A percentile compares a stretch with the other conserved stretches of the same genome.
These are phyloP conservation scores for Penicillium desertorum DNA, from an alignment of 495 filamentous ascomycete species.

Conservation along the genomic window DNA sequence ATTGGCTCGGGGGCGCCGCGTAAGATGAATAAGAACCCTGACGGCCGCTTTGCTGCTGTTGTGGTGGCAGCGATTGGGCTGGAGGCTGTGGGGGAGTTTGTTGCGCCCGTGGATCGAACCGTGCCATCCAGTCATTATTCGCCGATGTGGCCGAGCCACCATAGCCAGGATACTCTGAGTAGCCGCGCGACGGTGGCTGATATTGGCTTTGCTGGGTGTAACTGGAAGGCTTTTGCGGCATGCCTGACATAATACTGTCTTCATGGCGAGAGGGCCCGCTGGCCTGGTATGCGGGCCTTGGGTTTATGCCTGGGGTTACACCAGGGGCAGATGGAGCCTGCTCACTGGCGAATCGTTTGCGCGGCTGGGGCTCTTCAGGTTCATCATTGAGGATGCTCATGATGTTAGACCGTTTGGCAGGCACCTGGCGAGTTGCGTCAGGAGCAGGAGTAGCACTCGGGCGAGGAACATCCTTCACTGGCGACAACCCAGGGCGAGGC, in stretches of 20 bases:
- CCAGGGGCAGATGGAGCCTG: slow-evolving; percentile 26
- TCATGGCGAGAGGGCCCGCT: slow-evolving; percentile 28
- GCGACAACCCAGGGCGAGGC: slow-evolving; percentile 38
- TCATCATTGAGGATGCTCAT: slow-evolving; percentile 61
- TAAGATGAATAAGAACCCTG: slow-evolving; percentile 37
- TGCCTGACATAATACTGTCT: slow-evolving; percentile 19
- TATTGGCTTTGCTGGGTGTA: slow-evolving; percentile 36
- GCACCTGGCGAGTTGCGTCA: slow-evolving; percentile 45
- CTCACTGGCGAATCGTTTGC: slow-evolving; percentile 50
- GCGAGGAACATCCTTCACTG: slow-evolving; percentile 42
- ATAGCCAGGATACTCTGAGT: slow-evolving; percentile 40
- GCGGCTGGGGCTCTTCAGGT: slow-evolving; percentile 53
- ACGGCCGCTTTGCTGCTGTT: slow-evolving; percentile 27
- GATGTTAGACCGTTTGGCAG: slow-evolving; percentile 59
- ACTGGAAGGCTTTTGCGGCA: slow-evolving; percentile 23
- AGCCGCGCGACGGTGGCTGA: slow-evolving; percentile 33
- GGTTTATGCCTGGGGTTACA: slow-evolving; percentile 10
- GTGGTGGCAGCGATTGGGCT: slow-evolving; percentile 25
- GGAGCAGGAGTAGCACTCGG: slow-evolving; percentile 39
- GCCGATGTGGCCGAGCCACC: slow-evolving; percentile 29
- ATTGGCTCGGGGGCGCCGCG: slow-evolving; percentile 28
- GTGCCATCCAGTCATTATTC: slow-evolving; percentile 49
- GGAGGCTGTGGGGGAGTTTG: slow-evolving; percentile 31
- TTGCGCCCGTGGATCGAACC: slow-evolving; percentile 46
- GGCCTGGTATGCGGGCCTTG: slow-evolving; percentile 23